phyloP scores from a whole-genome alignment of 2,329 filamentous ascomycete species.

The Raffaelea arxii region DNA sequence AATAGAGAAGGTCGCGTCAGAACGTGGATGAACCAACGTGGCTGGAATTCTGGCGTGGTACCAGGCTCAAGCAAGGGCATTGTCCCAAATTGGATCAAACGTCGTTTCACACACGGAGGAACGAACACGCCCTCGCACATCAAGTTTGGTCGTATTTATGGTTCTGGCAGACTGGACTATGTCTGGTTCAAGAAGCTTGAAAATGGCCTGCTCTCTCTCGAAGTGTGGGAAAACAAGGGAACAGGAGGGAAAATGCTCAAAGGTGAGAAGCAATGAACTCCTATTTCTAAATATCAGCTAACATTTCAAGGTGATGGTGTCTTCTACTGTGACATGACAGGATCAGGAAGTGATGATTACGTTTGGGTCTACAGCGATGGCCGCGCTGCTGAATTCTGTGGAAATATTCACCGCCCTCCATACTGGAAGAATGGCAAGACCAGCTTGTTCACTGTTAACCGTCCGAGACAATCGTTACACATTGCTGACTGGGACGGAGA shows the following conservation, averaged over 20 bases:
- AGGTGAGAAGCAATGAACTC: too few relatives aligned
- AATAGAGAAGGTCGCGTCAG: background rate
- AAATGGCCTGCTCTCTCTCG: too few relatives aligned
- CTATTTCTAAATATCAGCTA: too few relatives aligned
- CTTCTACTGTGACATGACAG: constrained; percentile 21
- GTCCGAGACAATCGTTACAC: constrained; percentile 21
- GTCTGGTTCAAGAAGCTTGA: too few relatives aligned
- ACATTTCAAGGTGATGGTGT: constrained; percentile 17
- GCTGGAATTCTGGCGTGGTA: too few relatives aligned
- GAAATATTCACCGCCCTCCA: constrained; percentile 2
- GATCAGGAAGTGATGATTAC: constrained; percentile 16
- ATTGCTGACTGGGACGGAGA: constrained; percentile 28
- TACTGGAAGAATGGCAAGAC: background rate
- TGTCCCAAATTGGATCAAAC: background rate
- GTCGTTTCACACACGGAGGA: background rate
- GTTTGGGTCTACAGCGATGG: constrained; percentile 14
- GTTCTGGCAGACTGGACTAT: too few relatives aligned
- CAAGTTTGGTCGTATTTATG: constrained; percentile 17
- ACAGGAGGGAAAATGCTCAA: constrained; percentile 14
- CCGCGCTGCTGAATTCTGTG: constrained; percentile 10
- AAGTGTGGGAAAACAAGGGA: constrained; percentile 16
- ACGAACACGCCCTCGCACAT: constrained; percentile 6
- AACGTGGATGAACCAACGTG: constrained; percentile 1
- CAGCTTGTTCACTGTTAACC: constrained; percentile 6
- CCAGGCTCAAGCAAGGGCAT: background rate